Base-by-base conservation (phyloP, 805 yeast genomes). In the Wickerhamomyces pijperi region DNA sequence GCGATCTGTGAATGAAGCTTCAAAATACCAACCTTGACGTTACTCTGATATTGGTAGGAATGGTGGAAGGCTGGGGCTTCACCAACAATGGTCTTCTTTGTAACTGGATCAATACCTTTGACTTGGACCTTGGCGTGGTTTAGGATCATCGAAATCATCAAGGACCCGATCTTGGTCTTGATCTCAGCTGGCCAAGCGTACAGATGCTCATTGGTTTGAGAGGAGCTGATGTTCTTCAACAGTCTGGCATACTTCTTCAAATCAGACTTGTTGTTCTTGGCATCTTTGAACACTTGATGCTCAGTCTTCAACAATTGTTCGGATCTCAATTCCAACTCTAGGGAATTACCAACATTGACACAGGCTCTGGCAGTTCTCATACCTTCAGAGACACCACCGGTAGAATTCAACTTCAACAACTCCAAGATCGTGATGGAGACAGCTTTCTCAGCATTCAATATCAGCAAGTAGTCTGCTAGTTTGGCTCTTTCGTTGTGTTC, bases 11-110 rank as follows among this genome's bases (percentile, higher is more conserved):
- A 74, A 58, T 92, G 96, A 9, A 85, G 63, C 44, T 77, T 79
- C 41, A 92, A 63, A 9, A 88, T 78, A 34, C 98, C 98, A 20
- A 86, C 61, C 52, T 79, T 81, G 43, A 75, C 74, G 29, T 97
- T 95, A 39, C 72, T 72, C 36, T 74, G 72, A 51, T 80, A 86
- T 58, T 85, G 94, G 58, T 84, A 88, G 4, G 86, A 74, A 54
- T 92, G 97, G 43, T 77, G 78, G 51, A 92, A 82, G 1, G 97
- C 97, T 2, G 97, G 95, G 7, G 87, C 90, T 32, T 71, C 65
- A 17, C 88, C 94, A 25, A 61, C 60, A n/a, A 83, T 80, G 1
- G 56, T 56, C 38, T 74, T 61, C 11, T 82, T 81, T 0, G 94
- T 79, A 2, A 75, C 67, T 2, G 97, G 97, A 54, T 90, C 96